These are phyloP conservation scores for Neopestalotiopsis sp. DNA, from an alignment of 2,329 filamentous ascomycete genomes.

Conservation along the genomic window DNA sequence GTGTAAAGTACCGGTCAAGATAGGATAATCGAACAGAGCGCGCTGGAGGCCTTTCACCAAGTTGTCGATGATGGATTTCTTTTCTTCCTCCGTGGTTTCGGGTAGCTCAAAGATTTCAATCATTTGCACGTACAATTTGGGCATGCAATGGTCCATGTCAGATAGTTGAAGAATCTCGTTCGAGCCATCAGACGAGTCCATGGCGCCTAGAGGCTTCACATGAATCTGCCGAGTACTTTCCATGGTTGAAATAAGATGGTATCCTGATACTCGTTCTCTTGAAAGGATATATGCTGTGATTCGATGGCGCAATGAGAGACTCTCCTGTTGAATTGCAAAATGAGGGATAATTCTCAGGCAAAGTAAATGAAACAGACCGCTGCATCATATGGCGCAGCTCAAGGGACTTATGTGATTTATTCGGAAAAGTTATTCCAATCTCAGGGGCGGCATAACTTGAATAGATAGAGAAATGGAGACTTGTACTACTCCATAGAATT, in stretches of 20 bases:
- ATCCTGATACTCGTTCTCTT: too few species aligned
- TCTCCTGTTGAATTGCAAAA: too few species aligned
- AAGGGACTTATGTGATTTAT: neutral
- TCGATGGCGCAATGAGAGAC: too few species aligned
- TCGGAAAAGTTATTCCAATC: neutral
- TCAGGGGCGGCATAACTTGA: neutral
- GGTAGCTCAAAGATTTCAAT: conserved; percentile 11
- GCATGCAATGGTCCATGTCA: conserved; percentile 15
- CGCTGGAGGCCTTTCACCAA: conserved; percentile 8
- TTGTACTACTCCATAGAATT: neutral
- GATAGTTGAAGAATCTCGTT: conserved; percentile 10
- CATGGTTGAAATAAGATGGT: neutral
- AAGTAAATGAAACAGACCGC: neutral
- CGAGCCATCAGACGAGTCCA: neutral
- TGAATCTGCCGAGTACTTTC: neutral
- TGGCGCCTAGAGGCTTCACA: neutral
- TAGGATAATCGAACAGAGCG: conserved; percentile 2
- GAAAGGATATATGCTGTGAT: too few species aligned
- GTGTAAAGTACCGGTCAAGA: conserved; percentile 11
- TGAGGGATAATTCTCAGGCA: too few species aligned
- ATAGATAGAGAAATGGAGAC: neutral
- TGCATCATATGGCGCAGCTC: neutral
- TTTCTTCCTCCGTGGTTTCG: neutral
- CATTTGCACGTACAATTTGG: conserved; percentile 16
- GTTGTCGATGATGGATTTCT: neutral